Evolutionary conservation across 2,329 filamentous ascomycete genomes (phyloP).

Genomic region (Metarhizium album): DNA sequence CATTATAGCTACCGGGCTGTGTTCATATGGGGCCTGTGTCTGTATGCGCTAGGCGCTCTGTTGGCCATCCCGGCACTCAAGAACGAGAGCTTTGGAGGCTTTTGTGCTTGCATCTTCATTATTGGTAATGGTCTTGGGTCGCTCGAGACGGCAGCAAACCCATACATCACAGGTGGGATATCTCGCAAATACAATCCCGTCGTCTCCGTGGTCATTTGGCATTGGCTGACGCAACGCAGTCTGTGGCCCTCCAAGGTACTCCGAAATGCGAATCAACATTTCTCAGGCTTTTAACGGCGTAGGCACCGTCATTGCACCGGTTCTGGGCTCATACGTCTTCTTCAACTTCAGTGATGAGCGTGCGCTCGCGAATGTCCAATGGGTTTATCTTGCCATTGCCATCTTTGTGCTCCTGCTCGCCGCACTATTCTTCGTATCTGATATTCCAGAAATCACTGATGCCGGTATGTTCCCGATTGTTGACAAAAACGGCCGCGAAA

Average conservation of each 20-base stretch:
- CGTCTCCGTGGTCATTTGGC: neutral
- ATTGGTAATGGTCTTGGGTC: constrained; percentile 64
- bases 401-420: constrained; percentile 59
- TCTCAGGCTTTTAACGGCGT: constrained; percentile 70
- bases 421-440: constrained; percentile 53
- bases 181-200: neutral
- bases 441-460: constrained; percentile 60
- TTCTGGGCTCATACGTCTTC: constrained; percentile 63
- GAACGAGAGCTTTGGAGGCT: constrained; percentile 59
- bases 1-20: constrained; percentile 55
- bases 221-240: constrained; percentile 13
- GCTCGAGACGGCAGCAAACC: constrained; percentile 68
- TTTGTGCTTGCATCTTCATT: constrained; percentile 62
- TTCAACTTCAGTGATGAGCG: constrained; percentile 50
- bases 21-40: constrained; percentile 56
- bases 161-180: constrained; percentile 49
- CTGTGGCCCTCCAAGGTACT: constrained; percentile 54
- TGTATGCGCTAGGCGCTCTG: constrained; percentile 55
- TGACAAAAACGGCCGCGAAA: neutral
- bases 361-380: constrained; percentile 59
- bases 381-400: constrained; percentile 65
- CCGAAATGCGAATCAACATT: constrained; percentile 64
- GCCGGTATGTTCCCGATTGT: constrained; percentile 17
- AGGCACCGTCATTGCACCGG: constrained; percentile 60
- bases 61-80: constrained; percentile 46